Base-by-base conservation (phyloP, 2,329 filamentous ascomycete species). In the Ophiostoma tasmaniense region DNA sequence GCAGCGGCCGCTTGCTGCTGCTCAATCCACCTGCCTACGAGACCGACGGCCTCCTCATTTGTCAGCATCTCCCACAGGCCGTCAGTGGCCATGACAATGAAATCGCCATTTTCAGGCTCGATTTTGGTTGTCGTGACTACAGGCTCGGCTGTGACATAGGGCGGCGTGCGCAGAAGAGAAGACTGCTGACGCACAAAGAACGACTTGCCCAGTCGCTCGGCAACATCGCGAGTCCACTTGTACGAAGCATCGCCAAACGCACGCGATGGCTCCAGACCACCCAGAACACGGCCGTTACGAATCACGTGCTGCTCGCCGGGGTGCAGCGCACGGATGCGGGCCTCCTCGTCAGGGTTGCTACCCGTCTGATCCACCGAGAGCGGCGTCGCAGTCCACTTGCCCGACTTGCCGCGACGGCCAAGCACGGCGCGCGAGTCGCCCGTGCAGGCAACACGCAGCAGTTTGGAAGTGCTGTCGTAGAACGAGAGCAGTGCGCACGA, bases 31-130 rank as follows among this genome's bases (percentile, higher is more conserved):
- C 96, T 92, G 20, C 94, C 96, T 4, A 99, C 95, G 2, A 99
- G 86, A 0, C 95, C 95, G 66, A 99, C 91, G 1, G 97, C 95
- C 81, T 99, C 95, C 77, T 99, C 95, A 75, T 98, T 99, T 65
- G 92, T 97, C 71, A 99, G 84, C 95, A 98, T 98, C 80, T 99
- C 95, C 95, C 95, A 99, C 0, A 99, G 84, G 3, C 95, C 95
- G 76, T 99, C 95, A 0, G 95, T 97, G 28, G 95, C 95, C 83
- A 99, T 89, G 71, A 99, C 94, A 14, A 99, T 84, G 75, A 99
- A 99, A 77, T 99, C 95, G 64, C 94, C 93, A 72, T 91, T 91
- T 68, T 92, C 87, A 0, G 95, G 95, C 74, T 94, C 85, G 67
- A 99, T 89, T 78, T 95, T 90, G 64, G 94, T 98, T 1, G 93